Conservation (phyloP, 1,284 basidiomycete genomes). For the Leccinum griseonigrum region DNA sequence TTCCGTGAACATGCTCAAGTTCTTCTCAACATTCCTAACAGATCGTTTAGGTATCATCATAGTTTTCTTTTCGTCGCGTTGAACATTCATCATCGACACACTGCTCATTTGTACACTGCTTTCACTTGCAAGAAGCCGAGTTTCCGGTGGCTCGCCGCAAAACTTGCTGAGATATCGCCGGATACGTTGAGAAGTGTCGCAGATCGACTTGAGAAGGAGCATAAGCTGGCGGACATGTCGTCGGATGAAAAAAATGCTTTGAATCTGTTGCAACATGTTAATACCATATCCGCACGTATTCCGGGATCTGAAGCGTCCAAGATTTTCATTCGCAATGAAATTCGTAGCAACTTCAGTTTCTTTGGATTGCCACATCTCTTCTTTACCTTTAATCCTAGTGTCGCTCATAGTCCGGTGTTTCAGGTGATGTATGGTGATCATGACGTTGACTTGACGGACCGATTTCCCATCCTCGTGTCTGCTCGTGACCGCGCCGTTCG, state of each 20-base stretch:
- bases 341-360: conserved; percentile 9
- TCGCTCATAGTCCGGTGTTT: conserved; percentile 13
- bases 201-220: background rate
- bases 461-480: conserved; percentile 1
- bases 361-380: conserved; percentile 12
- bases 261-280: conserved; percentile 2
- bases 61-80: conserved; percentile 7
- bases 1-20: background rate
- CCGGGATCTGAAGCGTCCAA: conserved; percentile 13
- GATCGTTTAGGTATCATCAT: conserved; percentile 7
- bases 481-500: background rate
- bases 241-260: background rate
- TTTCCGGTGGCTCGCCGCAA: background rate
- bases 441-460: background rate
- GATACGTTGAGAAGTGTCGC: background rate
- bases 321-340: conserved; percentile 9
- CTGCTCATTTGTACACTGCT: conserved; percentile 7
- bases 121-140: background rate
- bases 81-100: conserved; percentile 3
- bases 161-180: background rate
- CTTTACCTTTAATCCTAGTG: conserved; percentile 12
- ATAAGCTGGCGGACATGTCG: background rate
- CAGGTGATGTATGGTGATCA: conserved; percentile 14
- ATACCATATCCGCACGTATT: conserved; percentile 8
- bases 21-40: background rate